A percentile compares a stretch with the other conserved stretches of the same genome.
These are phyloP conservation scores for Xylariaceae sp. DNA, from an alignment of 2,329 filamentous ascomycete species.

Conservation along the genomic window DNA sequence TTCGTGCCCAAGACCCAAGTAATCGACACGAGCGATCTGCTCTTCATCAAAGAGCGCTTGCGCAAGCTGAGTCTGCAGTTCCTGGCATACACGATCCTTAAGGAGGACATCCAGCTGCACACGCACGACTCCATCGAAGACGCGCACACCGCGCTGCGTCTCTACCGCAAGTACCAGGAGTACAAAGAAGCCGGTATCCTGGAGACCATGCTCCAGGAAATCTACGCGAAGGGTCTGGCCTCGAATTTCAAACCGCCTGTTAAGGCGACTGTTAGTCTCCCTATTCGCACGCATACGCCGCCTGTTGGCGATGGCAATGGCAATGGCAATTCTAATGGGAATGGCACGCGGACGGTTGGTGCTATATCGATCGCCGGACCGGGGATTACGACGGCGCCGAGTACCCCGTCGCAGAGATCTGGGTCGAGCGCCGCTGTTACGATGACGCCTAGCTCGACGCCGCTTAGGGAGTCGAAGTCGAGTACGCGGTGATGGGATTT, in stretches of 20 bases:
- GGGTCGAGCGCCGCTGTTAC: constrained; percentile 8
- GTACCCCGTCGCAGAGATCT: constrained; percentile 19
- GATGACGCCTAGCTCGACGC: constrained; percentile 21
- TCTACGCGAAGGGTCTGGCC: constrained; percentile 64
- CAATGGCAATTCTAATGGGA: too few relatives aligned
- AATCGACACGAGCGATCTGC: constrained; percentile 89
- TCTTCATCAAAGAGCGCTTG: constrained; percentile 73
- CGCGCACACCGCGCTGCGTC: constrained; percentile 78
- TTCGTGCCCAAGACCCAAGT: constrained; percentile 86
- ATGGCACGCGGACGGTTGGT: neutral
- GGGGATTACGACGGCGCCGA: constrained; percentile 14
- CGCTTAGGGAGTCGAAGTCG: constrained; percentile 17
- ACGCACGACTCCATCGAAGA: constrained; percentile 96
- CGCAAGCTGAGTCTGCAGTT: constrained; percentile 90
- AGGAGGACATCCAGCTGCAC: constrained; percentile 88
- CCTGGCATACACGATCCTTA: constrained; percentile 82
- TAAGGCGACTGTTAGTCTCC: constrained; percentile 22
- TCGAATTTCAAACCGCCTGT: constrained; percentile 52
- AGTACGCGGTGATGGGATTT: neutral
- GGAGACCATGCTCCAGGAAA: constrained; percentile 77
- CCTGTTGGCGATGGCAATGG: constrained; percentile 18
- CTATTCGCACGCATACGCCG: constrained; percentile 28
- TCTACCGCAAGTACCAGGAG: constrained; percentile 86
- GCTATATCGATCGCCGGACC: constrained; percentile 1
- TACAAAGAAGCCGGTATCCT: constrained; percentile 81